phyloP scores from a whole-genome alignment of 176 grass and related monocot species.

The Lolium rigidum region DNA sequence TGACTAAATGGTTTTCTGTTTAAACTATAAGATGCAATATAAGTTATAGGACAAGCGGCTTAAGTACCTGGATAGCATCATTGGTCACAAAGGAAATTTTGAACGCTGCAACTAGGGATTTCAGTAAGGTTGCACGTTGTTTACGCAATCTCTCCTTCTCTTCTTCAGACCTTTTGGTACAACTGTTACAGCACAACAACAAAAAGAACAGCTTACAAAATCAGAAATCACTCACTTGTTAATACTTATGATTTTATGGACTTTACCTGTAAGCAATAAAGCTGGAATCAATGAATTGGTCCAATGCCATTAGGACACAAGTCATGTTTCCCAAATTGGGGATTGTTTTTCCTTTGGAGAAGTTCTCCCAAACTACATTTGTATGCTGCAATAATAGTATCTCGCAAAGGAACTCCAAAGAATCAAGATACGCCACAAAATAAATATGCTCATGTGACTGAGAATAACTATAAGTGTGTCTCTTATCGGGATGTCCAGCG shows the following conservation, averaged over 20 bases:
- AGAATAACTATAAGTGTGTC: constrained; percentile 21
- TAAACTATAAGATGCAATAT: constrained; percentile 11
- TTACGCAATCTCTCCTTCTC: constrained; percentile 56
- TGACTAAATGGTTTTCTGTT: background rate
- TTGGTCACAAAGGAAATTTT: constrained; percentile 70
- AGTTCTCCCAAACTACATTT: constrained; percentile 55
- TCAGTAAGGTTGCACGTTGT: constrained; percentile 62
- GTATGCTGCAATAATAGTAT: constrained; percentile 48
- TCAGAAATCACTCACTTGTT: constrained; percentile 35
- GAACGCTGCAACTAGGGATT: constrained; percentile 51
- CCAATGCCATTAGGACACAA: constrained; percentile 46
- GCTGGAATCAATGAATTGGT: constrained; percentile 65
- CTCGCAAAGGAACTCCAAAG: constrained; percentile 78
- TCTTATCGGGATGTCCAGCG: constrained; percentile 28
- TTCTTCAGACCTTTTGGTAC: constrained; percentile 41
- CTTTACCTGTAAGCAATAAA: constrained; percentile 65
- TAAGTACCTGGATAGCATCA: constrained; percentile 58
- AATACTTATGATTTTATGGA: constrained; percentile 30
- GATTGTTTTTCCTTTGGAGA: constrained; percentile 49
- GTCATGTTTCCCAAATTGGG: constrained; percentile 42
- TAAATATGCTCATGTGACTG: constrained; percentile 46
- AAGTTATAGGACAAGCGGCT: constrained; percentile 31
- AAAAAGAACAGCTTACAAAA: constrained; percentile 38
- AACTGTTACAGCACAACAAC: constrained; percentile 41
- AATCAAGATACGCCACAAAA: constrained; percentile 68